These are phyloP conservation scores for Pythium rhizo-oryzae DNA, from an alignment of 352 stramenopile species.

Conservation along the genomic window DNA sequence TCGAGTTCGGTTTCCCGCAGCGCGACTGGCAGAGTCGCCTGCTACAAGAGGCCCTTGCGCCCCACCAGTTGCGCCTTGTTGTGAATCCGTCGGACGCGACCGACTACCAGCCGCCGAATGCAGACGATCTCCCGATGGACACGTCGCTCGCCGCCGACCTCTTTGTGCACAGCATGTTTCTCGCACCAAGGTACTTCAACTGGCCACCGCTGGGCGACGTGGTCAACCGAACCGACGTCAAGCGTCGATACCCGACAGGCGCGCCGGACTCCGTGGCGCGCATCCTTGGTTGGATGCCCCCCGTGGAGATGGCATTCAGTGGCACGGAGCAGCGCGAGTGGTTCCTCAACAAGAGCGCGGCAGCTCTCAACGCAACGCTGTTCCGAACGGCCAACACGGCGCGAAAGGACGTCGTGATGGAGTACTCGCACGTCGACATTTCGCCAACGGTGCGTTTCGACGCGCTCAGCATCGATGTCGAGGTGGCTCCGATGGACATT, in stretches of 20 bases:
- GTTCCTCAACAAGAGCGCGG: not conserved
- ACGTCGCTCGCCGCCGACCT: conserved; percentile 11
- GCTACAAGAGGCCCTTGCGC: too few relatives aligned
- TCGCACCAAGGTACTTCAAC: too few relatives aligned
- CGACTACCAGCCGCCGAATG: not conserved
- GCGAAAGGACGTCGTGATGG: not conserved
- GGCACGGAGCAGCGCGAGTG: not conserved
- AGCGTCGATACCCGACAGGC: too few relatives aligned
- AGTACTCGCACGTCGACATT: conserved; percentile 13
- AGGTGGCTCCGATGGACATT: conserved; percentile 1
- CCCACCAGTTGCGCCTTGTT: conserved; percentile 2
- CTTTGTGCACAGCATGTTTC: too few relatives aligned
- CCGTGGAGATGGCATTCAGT: too few relatives aligned
- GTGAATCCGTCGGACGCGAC: conserved; percentile 11
- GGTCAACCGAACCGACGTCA: too few relatives aligned
- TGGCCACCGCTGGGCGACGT: too few relatives aligned
- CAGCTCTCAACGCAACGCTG: too few relatives aligned
- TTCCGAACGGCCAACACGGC: too few relatives aligned
- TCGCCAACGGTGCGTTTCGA: too few relatives aligned
- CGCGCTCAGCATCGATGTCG: conserved; percentile 18
- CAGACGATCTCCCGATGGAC: conserved; percentile 16
- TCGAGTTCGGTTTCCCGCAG: not conserved
- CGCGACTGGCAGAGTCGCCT: conserved; percentile 22
- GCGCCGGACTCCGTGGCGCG: too few relatives aligned
- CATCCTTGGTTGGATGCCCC: too few relatives aligned